phyloP scores from a whole-genome alignment of 1,284 basidiomycete species.

The Meira miltonrushii region DNA sequence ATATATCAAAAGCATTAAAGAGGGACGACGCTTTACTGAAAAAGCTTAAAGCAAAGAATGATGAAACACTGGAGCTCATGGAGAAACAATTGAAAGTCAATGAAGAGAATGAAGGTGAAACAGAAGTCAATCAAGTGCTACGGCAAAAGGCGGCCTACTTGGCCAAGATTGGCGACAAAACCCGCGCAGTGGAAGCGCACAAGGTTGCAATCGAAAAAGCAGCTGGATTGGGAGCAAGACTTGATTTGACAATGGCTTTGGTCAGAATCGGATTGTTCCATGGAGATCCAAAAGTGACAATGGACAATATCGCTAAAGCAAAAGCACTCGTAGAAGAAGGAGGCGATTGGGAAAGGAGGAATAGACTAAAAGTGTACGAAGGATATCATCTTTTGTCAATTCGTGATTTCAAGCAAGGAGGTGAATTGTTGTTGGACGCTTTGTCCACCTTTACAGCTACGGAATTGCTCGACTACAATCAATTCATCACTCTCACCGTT shows the following conservation, averaged over 20 bases:
- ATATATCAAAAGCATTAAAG: conserved; percentile 47
- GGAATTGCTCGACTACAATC: conserved; percentile 81
- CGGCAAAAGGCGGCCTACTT: conserved; percentile 80
- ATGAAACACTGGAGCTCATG: conserved; percentile 68
- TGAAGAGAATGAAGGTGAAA: conserved; percentile 85
- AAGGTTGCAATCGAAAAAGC: conserved; percentile 84
- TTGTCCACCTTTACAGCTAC: conserved; percentile 90
- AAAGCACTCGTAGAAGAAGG: conserved; percentile 69
- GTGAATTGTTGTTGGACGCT: conserved; percentile 75
- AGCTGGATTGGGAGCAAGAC: conserved; percentile 82
- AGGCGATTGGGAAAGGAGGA: conserved; percentile 95
- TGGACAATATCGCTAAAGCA: conserved; percentile 70
- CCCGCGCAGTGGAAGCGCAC: conserved; percentile 63
- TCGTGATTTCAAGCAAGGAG: conserved; percentile 61
- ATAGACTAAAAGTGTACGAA: conserved; percentile 91
- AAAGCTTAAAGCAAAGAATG: conserved; percentile 70
- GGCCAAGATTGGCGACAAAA: conserved; percentile 81
- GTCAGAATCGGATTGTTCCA: conserved; percentile 90
- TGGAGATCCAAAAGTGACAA: conserved; percentile 71
- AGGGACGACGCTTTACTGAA: conserved; percentile 63
- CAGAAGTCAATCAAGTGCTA: conserved; percentile 82
- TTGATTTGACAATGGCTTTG: conserved; percentile 84
- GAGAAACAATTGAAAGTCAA: conserved; percentile 78
- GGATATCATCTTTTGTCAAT: conserved; percentile 80
- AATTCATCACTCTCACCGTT: conserved; percentile 82